A percentile compares a stretch with the other conserved stretches of the same genome.
Evolutionary conservation across 768 basidiomycete genomes (phyloP).

Genomic region (Sutorius australiensis): DNA sequence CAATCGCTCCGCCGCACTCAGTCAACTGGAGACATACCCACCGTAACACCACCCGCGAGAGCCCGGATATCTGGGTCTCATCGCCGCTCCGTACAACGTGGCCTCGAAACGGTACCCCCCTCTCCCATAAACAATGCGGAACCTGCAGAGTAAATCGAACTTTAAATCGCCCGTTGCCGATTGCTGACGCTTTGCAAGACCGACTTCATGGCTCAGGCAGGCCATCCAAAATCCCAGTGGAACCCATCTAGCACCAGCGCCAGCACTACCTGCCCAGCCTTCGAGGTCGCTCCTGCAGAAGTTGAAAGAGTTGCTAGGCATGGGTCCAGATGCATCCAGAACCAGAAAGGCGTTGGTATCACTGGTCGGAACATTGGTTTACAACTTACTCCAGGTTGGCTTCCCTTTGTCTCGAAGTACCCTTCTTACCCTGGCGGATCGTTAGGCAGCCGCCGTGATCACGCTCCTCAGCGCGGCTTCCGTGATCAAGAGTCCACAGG

Average conservation of each 20-base stretch:
- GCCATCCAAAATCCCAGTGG: slow-evolving; percentile 18
- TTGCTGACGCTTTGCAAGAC: slow-evolving; percentile 23
- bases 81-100: slow-evolving; percentile 26
- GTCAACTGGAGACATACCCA: slow-evolving; percentile 33
- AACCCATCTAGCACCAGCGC: slow-evolving; percentile 1
- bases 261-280: slow-evolving; percentile 2
- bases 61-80: slow-evolving; percentile 30
- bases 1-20: slow-evolving; percentile 34
- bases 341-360: slow-evolving; percentile 53
- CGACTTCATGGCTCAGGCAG: slow-evolving; percentile 23
- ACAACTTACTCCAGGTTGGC: slow-evolving; percentile 53
- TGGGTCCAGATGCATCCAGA: slow-evolving; percentile 49
- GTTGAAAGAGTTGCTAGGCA: slow-evolving; percentile 43
- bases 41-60: slow-evolving; percentile 21
- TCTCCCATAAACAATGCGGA: slow-evolving; percentile 17
- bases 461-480: slow-evolving; percentile 48
- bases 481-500: slow-evolving; percentile 42
- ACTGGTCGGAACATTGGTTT: slow-evolving; percentile 47
- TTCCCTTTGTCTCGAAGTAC: background rate
- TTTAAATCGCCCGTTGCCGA: slow-evolving; percentile 6
- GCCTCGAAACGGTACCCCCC: slow-evolving; percentile 15
- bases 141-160: slow-evolving; percentile 15
- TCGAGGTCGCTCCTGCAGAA: slow-evolving; percentile 20
- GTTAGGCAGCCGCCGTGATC: slow-evolving; percentile 50
- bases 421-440: slow-evolving; percentile 4